Conservation (phyloP, 2,329 filamentous ascomycete species). For the Botrytis hyacinthi region DNA sequence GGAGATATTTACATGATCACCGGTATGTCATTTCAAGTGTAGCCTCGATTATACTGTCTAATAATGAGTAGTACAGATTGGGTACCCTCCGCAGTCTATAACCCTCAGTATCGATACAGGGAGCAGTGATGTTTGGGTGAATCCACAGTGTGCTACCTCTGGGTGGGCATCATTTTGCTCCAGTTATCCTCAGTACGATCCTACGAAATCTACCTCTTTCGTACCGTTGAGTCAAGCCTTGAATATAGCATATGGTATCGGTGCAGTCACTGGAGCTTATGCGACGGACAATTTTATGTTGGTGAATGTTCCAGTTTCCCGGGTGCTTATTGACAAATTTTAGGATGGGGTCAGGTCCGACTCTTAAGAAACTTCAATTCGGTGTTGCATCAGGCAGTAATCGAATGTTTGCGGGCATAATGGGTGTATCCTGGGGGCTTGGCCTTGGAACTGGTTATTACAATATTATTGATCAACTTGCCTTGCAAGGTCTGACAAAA, state of each 20-base stretch:
- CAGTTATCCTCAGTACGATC: slow-evolving; percentile 8
- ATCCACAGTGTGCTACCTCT: slow-evolving; percentile 19
- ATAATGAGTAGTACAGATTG: slow-evolving; percentile 18
- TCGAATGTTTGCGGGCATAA: slow-evolving; percentile 20
- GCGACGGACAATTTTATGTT: slow-evolving; percentile 15
- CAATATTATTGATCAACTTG: slow-evolving; percentile 25
- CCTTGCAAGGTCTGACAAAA: slow-evolving; percentile 24
- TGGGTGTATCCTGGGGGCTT: slow-evolving; percentile 20
- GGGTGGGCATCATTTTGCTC: slow-evolving; percentile 17
- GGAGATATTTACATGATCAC: slow-evolving; percentile 20
- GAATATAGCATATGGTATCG: slow-evolving; percentile 15
- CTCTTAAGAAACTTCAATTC: slow-evolving; percentile 19
- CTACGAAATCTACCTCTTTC: slow-evolving; percentile 5
- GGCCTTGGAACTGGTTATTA: slow-evolving; percentile 23
- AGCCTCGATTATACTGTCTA: neutral
- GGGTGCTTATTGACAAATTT: neutral
- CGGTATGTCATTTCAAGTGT: neutral
- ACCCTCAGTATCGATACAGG: slow-evolving; percentile 16
- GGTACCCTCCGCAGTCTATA: slow-evolving; percentile 8
- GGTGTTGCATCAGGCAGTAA: slow-evolving; percentile 16
- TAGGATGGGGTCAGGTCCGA: slow-evolving; percentile 16
- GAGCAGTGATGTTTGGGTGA: slow-evolving; percentile 20
- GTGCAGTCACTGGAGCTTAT: slow-evolving; percentile 13
- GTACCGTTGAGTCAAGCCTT: neutral
- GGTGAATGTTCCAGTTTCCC: neutral